Percentiles rank a stretch among this genome's conserved stretches.
Evolutionary conservation across 352 stramenopile genomes (phyloP).

Genomic region (Phytopythium aichiense): DNA sequence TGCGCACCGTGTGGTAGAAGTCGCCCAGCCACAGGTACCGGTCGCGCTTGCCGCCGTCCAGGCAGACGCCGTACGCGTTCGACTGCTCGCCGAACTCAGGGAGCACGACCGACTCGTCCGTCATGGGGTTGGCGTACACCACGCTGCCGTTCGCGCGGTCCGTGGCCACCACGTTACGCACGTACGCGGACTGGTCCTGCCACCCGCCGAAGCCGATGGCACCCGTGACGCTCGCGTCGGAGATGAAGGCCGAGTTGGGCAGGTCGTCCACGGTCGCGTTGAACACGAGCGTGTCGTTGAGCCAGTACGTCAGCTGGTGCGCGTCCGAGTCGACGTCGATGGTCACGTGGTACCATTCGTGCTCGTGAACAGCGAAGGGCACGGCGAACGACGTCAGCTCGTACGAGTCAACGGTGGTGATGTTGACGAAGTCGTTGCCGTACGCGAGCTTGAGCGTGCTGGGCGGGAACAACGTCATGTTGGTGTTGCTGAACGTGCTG

Average conservation of each 20-base stretch:
- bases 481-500: slow-evolving; percentile 21
- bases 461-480: slow-evolving; percentile 23
- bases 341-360: slow-evolving; percentile 57
- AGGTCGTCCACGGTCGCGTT: slow-evolving; percentile 16
- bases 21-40: slow-evolving; percentile 27
- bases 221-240: slow-evolving; percentile 3
- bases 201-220: slow-evolving; percentile 20
- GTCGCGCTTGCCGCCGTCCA: slow-evolving; percentile 24
- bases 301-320: slow-evolving; percentile 19
- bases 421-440: slow-evolving; percentile 24
- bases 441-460: slow-evolving; percentile 21
- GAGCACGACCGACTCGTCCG: slow-evolving; percentile 14
- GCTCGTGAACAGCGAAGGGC: slow-evolving; percentile 70
- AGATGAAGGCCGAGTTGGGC: slow-evolving; percentile 2
- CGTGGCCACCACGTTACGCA: slow-evolving; percentile 14
- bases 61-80: slow-evolving; percentile 22
- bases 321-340: slow-evolving; percentile 61
- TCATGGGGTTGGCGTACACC: slow-evolving; percentile 21
- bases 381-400: slow-evolving; percentile 23
- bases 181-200: slow-evolving; percentile 18
- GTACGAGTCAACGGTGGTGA: slow-evolving; percentile 24
- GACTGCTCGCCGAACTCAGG: slow-evolving; percentile 20
- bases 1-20: slow-evolving; percentile 27
- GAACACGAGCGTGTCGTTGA: slow-evolving; percentile 22
- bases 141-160: slow-evolving; percentile 7